Evolutionary conservation across 2,329 filamentous ascomycete genomes (phyloP), one percentile per base, ranked within the genome.

Genomic region (Albifimbria verrucaria): DNA sequence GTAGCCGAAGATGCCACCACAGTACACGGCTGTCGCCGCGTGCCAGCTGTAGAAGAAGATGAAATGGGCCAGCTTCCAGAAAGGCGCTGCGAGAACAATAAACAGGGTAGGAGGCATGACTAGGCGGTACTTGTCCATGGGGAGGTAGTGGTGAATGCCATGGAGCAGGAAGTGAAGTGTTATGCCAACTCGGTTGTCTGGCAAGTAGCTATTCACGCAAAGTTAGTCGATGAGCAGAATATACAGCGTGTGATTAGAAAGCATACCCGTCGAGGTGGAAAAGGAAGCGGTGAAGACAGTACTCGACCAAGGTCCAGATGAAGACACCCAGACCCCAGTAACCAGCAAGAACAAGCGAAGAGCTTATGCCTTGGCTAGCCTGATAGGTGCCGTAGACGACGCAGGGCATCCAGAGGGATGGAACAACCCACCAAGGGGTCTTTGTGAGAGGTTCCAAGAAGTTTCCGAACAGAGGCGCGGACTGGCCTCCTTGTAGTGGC

Each of bases 51-150:
- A 92, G 69, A 76, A 88, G 70, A 99, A 91, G 51, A 97, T 67
- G 2, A 79, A 62, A 62, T 97, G 93, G 0, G 94, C 90, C 49
- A 99, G 77, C 70, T 90, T 90, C 88, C 90, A 99, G 77, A 97
- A 97, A 0, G 94, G 94, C 0, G 82, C 80, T 6, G 93, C 93
- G 20, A 99, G 85, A 12, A 83, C 80, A 22, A 93, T 57, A 68
- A 99, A 97, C 3, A 99, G 79, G 0, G 90, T 83, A 0, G 94
- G 94, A 1, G 94, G 94, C 94, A 99, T 97, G 59, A 99, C 94
- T 10, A 99, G 86, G 55, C 94, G 87, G 65, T 96, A 93, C 67
- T 88, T 93, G 76, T 99, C 94, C 94, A 99, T 97, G n/a, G 94
- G 94, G 4, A 99, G 82, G 72, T 97, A 99, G 73, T 99, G 94